phyloP scores from a whole-genome alignment of 164 flowering plant species.

The Tetrastigma voinierianum region DNA sequence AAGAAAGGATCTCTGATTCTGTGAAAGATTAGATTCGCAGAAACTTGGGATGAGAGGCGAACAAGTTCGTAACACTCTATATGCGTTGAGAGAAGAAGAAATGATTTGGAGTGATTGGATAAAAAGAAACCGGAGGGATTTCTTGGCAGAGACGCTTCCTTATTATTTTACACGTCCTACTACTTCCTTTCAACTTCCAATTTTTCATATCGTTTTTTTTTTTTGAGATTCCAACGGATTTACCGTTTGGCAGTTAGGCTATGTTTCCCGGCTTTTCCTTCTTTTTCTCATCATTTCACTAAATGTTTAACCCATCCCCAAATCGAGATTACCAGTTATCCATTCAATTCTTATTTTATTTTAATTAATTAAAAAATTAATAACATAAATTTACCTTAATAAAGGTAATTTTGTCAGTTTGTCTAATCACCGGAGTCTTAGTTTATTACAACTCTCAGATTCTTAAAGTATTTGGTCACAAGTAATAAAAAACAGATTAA shows the following conservation, averaged over 20 bases:
- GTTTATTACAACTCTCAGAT: too few species aligned
- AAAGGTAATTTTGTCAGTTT: too few species aligned
- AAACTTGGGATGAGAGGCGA: conserved; percentile 27
- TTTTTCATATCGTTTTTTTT: conserved; percentile 8
- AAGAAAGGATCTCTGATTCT: conserved; percentile 17
- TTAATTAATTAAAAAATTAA: too few species aligned
- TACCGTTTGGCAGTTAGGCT: conserved; percentile 24
- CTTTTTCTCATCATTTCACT: conserved; percentile 10
- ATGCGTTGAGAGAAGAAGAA: conserved; percentile 2
- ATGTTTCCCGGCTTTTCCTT: neutral
- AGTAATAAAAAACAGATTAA: too few species aligned
- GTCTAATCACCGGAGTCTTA: too few species aligned
- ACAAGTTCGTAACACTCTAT: neutral
- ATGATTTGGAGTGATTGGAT: neutral
- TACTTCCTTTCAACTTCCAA: neutral
- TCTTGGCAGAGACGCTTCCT: conserved; percentile 39
- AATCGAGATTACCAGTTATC: too few species aligned
- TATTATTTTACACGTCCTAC: conserved; percentile 14
- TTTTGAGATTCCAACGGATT: conserved; percentile 26
- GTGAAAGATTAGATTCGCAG: conserved; percentile 16
- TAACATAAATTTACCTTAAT: too few species aligned
- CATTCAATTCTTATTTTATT: too few species aligned
- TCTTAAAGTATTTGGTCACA: too few species aligned
- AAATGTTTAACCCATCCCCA: too few species aligned
- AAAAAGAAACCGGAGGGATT: conserved; percentile 16